These are phyloP conservation scores for Rhododendron williamsianum DNA, from an alignment of 148 eudicot species.

Conservation along the genomic window DNA sequence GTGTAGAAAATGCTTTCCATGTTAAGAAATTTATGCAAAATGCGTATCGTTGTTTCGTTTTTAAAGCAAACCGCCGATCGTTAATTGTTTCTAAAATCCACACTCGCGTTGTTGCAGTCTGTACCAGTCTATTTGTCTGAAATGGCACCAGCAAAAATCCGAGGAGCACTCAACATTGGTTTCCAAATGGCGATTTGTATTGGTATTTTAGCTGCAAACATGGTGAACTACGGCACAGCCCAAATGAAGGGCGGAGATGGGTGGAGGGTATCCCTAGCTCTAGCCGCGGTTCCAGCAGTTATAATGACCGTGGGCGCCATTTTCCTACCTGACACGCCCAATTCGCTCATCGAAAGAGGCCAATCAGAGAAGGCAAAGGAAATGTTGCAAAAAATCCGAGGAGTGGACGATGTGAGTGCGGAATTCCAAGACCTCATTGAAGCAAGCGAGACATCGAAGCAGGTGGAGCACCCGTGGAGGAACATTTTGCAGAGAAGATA, in stretches of 20 bases:
- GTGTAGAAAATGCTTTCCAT: too few relatives aligned
- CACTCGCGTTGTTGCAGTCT: slow-evolving; percentile 11
- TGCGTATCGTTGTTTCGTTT: too few relatives aligned
- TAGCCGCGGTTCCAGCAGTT: slow-evolving; percentile 27
- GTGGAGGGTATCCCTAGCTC: slow-evolving; percentile 26
- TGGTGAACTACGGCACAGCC: slow-evolving; percentile 22
- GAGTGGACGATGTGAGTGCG: slow-evolving; percentile 19
- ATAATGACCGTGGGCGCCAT: slow-evolving; percentile 22
- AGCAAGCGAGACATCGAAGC: slow-evolving; percentile 19
- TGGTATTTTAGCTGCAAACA: slow-evolving; percentile 24
- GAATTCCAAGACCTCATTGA: slow-evolving; percentile 32
- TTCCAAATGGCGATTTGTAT: slow-evolving; percentile 31
- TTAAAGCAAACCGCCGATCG: too few relatives aligned
- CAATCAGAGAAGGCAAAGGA: slow-evolving; percentile 11
- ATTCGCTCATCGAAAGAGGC: slow-evolving; percentile 30
- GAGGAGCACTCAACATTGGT: slow-evolving; percentile 37
- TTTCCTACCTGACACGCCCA: slow-evolving; percentile 34
- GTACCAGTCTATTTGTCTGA: slow-evolving; percentile 33
- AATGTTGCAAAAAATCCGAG: slow-evolving; percentile 27
- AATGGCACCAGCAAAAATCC: slow-evolving; percentile 30
- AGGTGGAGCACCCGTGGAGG: slow-evolving; percentile 27
- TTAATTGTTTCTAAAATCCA: background rate
- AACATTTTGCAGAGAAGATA: slow-evolving; percentile 11
- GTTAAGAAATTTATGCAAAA: too few relatives aligned
- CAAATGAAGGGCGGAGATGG: slow-evolving; percentile 16